Evolutionary conservation across 2,329 filamentous ascomycete genomes (phyloP), one percentile per base, ranked within the genome.

Genomic region (Geosmithia putterillii): DNA sequence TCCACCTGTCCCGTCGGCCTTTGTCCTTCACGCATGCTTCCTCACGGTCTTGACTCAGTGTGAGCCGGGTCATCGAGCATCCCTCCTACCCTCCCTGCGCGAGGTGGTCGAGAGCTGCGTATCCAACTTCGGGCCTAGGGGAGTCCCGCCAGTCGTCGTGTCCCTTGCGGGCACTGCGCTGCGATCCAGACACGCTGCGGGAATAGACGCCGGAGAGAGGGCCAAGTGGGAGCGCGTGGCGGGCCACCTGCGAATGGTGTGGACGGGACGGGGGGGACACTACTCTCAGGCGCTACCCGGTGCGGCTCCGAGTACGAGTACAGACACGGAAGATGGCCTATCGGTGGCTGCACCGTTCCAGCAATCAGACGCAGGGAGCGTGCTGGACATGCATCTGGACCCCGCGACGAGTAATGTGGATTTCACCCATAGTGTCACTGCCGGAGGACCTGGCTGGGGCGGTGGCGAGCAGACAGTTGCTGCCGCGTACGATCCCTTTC

Each of bases 11-110:
- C 61, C 62, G 0, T 59, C 62, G 6, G 60, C 62, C 7, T 59
- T 59, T 14, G 47, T 65, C 2, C 52, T 65, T 6, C 62, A 65
- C 45, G 51, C 57, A 5, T 57, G 60, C 34, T 65, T 65, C 42
- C 47, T 64, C n/a, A 52, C 59, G 5, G 54, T 56, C 17, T 62
- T 57, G 5, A 49, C 63, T 23, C 55, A 57, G 34, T 44, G 62
- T 23, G 53, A 56, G 17, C 52, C 61, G 2, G 55, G 56, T 3
- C 49, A 56, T 38, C 53, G 61, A 10, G 50, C 59, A 2, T 63
- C 62, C 9, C 50, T 65, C 12, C 50, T 63, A 18, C 62, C 59
- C 28, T 61, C 54, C 21, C 48, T 65, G 32, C 49, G 62, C 20
- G 63, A 65, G 45, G 52, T 60, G 1, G 50, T 64, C 3, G 59